Evolutionary conservation across 805 yeast genomes (phyloP).

Genomic region (Nakazawaea wyomingensis): DNA sequence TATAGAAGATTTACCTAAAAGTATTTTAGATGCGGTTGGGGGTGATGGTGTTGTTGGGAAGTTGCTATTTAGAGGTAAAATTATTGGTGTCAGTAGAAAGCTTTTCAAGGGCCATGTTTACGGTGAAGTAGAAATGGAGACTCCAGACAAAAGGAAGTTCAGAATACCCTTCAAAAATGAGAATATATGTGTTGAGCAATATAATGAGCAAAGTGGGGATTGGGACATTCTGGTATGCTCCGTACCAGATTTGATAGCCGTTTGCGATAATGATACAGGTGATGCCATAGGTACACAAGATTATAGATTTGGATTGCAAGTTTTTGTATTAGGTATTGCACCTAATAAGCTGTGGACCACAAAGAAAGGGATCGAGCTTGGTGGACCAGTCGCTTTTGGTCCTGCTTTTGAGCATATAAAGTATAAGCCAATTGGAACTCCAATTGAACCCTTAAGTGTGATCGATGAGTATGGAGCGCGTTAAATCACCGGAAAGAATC

Average conservation of each 20-base stretch:
- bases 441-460: constrained; percentile 27
- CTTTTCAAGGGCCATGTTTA: constrained; percentile 37
- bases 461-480: constrained; percentile 27
- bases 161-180: constrained; percentile 46
- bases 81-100: constrained; percentile 36
- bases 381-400: constrained; percentile 37
- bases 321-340: constrained; percentile 36
- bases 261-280: constrained; percentile 36
- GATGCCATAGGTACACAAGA: constrained; percentile 47
- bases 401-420: constrained; percentile 24
- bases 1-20: constrained; percentile 28
- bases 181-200: constrained; percentile 31
- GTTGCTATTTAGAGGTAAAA: constrained; percentile 35
- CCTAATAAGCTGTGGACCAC: constrained; percentile 34
- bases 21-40: constrained; percentile 33
- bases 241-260: constrained; percentile 43
- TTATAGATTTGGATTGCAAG: constrained; percentile 38
- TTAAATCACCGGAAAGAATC: not conserved
- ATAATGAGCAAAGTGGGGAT: constrained; percentile 17
- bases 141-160: constrained; percentile 11
- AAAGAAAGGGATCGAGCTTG: constrained; percentile 30
- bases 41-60: constrained; percentile 28
- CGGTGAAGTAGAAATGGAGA: constrained; percentile 36
- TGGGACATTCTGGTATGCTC: constrained; percentile 30
- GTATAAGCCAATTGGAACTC: constrained; percentile 29